These are phyloP conservation scores for Fusarium lateritium DNA, from an alignment of 2,329 filamentous ascomycete species.

Conservation along the genomic window DNA sequence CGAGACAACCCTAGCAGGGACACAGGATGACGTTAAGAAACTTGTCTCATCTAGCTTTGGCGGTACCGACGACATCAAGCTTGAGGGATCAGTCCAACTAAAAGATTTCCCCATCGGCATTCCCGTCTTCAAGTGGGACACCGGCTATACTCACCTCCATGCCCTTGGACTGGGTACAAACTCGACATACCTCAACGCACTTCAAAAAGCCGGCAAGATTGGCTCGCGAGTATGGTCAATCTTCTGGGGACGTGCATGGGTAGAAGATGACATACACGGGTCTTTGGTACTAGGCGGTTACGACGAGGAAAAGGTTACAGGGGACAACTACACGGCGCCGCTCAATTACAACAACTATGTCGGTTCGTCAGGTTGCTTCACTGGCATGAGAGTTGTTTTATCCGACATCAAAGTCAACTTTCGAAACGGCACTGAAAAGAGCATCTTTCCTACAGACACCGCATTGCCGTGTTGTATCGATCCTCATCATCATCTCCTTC, in stretches of 20 bases:
- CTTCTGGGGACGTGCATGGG: conserved; percentile 55
- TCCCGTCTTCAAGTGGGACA: conserved; percentile 48
- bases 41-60: conserved; percentile 42
- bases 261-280: conserved; percentile 48
- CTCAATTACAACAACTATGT: conserved; percentile 36
- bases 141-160: conserved; percentile 48
- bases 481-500: conserved; percentile 50
- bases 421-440: conserved; percentile 45
- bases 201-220: conserved; percentile 44
- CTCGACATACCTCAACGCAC: conserved; percentile 51
- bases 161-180: conserved; percentile 50
- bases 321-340: conserved; percentile 48
- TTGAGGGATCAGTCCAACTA: conserved; percentile 12
- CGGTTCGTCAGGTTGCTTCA: conserved; percentile 37
- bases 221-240: conserved; percentile 54
- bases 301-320: conserved; percentile 52
- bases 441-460: conserved; percentile 47
- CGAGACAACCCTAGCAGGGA: conserved; percentile 34
- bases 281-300: conserved; percentile 54
- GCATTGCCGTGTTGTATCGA: conserved; percentile 50
- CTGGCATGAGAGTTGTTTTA: conserved; percentile 43
- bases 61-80: conserved; percentile 40
- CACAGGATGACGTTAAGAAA: conserved; percentile 41
- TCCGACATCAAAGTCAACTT: conserved; percentile 50
- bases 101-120: conserved; percentile 47